Base-by-base conservation (phyloP, 345 rosid species). In the Gossypium bickii region DNA sequence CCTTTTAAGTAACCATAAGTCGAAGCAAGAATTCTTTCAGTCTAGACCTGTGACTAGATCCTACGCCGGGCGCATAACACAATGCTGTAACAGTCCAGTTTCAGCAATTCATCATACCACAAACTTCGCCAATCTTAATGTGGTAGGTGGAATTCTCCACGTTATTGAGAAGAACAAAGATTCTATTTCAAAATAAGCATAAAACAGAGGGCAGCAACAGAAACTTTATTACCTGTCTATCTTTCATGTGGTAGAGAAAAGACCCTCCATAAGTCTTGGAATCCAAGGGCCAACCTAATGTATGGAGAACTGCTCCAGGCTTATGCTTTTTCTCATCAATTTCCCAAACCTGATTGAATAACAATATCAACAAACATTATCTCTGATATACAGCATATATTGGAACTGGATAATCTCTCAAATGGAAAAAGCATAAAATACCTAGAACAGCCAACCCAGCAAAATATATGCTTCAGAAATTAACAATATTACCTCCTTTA, bases 201-300 rank as follows among this genome's bases (percentile, higher is more conserved):
- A 18, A 62, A 75, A 55, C 55, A 61, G 38, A 68, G 48, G 63
- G 25, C 47, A 43, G 10, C 34, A 44, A 24, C 6, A 61, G n/a
- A 58, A 47, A 20, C 22, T 58, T n/a, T 45, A 8, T 73, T 79
- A 89, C 97, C 97, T 87, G 93, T 71, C 87, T 87, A 77, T 94
- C 88, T 12, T 86, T 85, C 98, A 94, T 94, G 89, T 94, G 97
- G 83, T 94, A 92, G 78, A 94, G 80, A 88, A 94, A 94, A 61
- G 98, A 91, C 71, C 98, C 98, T 43, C 98, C 97, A 34, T 94
- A 94, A 70, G 97, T 94, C 83, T 89, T 89, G 52, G 75, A 77
- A 83, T 92, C 93, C 82, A 94, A 81, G n/a, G 98, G 97, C 97
- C 97, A 94, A 70, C 97, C 98, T 80, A 94, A 67, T 7, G 97